Evolutionary conservation across 169 alveolate species (phyloP), one percentile per base, ranked within the genome.

Genomic region (Neospora caninum): DNA sequence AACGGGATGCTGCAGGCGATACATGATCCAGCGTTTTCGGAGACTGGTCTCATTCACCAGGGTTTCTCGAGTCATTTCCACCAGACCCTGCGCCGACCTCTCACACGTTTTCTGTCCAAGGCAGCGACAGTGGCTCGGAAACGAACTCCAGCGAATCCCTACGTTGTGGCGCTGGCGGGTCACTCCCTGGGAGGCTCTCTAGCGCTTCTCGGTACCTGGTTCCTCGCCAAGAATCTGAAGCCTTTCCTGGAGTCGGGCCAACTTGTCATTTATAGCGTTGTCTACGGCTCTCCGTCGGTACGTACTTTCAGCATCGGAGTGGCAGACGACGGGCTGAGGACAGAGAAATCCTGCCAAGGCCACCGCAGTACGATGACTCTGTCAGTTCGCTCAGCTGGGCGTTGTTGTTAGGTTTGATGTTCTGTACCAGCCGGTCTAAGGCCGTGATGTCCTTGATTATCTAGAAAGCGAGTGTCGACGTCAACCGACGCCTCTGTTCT

Each of bases 171-270:
- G 36, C 69, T 93, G 36, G 70, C 91, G n/a, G 95, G 95, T 36
- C 95, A 93, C 70, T 93, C 95, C n/a, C 93, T 87, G 54, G 95
- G 95, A 58, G 95, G 93, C 43, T 93, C 95, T 20, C 70, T 87
- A 0, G 88, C 93, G 39, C 45, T 34, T 0, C 83, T 73, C 58
- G 93, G 69, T 29, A 88, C 91, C 58, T 92, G 95, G 95, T 92
- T 92, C 70, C 92, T 92, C 42, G 88, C 95, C 9, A 83, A 69
- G 38, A 89, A 64, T 53, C 88, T 92, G 82, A 64, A n/a, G 18
- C n/a, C 43, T 0, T 42, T 27, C 0, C 42, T 92, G 27, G 45
- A 92, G 31, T 0, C 58, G 38, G 95, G 95, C 6, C 43, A 10
- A n/a, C 73, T 92, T 67, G 95, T 88, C 22, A 69, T 92, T 4